Evolutionary conservation across 352 stramenopile genomes (phyloP).

Genomic region (Peronospora destructor): DNA sequence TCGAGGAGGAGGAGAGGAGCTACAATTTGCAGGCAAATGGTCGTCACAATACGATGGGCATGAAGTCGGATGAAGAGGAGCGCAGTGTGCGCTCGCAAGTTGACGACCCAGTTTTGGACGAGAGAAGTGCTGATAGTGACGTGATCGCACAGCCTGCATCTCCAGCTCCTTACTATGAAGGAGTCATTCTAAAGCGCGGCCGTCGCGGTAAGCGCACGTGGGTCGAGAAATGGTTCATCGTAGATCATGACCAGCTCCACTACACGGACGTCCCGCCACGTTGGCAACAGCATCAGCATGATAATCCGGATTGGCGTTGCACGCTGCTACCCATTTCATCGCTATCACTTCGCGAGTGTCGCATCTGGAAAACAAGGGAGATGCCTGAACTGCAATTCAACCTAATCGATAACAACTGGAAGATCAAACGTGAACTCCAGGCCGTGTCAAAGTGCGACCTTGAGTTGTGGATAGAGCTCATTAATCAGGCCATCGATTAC

Average conservation of each 20-base stretch:
- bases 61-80: slow-evolving; percentile 39
- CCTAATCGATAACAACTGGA: slow-evolving; percentile 67
- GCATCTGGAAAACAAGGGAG: slow-evolving; percentile 84
- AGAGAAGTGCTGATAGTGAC: slow-evolving; percentile 28
- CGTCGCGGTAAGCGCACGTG: slow-evolving; percentile 63
- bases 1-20: slow-evolving; percentile 30
- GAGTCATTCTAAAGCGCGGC: slow-evolving; percentile 65
- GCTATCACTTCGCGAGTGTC: slow-evolving; percentile 56
- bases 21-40: slow-evolving; percentile 20
- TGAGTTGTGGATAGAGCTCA: slow-evolving; percentile 62
- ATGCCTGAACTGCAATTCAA: slow-evolving; percentile 79
- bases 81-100: slow-evolving; percentile 24
- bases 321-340: slow-evolving; percentile 43
- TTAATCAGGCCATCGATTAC: slow-evolving; percentile 73
- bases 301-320: slow-evolving; percentile 25
- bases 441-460: slow-evolving; percentile 51
- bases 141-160: slow-evolving; percentile 24
- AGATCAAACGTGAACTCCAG: slow-evolving; percentile 78
- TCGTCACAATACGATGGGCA: slow-evolving; percentile 35
- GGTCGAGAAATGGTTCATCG: slow-evolving; percentile 62
- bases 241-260: slow-evolving; percentile 66
- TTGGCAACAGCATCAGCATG: slow-evolving; percentile 28
- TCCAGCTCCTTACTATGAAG: slow-evolving; percentile 42
- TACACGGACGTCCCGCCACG: slow-evolving; percentile 45
- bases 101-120: slow-evolving; percentile 30